phyloP scores from a whole-genome alignment of 2,329 filamentous ascomycete genomes.

The Talaromyces sp. region DNA sequence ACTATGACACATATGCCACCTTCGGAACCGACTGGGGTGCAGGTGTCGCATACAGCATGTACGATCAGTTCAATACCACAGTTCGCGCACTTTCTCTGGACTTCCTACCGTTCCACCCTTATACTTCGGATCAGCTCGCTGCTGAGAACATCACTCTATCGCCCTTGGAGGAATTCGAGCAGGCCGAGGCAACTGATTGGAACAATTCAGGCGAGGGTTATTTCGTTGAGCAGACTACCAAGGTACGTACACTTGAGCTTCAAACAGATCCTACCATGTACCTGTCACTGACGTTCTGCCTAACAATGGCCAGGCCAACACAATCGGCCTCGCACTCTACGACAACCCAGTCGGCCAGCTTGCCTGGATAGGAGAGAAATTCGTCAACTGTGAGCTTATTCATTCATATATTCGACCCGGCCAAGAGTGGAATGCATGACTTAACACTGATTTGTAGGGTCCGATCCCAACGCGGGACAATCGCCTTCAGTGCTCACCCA shows the following conservation, averaged over 20 bases:
- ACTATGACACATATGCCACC: conserved; percentile 26
- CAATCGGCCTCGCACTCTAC: conserved; percentile 32
- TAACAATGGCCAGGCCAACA: conserved; percentile 25
- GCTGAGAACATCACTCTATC: neutral
- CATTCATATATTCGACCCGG: neutral
- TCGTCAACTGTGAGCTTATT: neutral
- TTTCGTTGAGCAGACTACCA: neutral
- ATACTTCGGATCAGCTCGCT: neutral
- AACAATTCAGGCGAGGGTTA: neutral
- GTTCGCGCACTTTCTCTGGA: neutral
- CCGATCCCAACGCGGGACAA: neutral
- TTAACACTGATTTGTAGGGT: neutral
- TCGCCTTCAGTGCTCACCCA: neutral
- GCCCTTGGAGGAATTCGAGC: neutral
- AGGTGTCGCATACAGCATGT: neutral
- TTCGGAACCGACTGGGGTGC: conserved; percentile 26
- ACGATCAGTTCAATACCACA: neutral
- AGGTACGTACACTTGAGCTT: neutral
- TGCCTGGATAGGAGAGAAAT: conserved; percentile 25
- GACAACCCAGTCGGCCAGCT: conserved; percentile 29
- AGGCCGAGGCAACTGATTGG: neutral
- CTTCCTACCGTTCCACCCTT: neutral
- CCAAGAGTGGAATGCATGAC: neutral
- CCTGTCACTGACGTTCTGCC: neutral
- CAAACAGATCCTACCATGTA: neutral